Conservation (phyloP, 768 basidiomycete genomes). For the Collybia sp. region DNA sequence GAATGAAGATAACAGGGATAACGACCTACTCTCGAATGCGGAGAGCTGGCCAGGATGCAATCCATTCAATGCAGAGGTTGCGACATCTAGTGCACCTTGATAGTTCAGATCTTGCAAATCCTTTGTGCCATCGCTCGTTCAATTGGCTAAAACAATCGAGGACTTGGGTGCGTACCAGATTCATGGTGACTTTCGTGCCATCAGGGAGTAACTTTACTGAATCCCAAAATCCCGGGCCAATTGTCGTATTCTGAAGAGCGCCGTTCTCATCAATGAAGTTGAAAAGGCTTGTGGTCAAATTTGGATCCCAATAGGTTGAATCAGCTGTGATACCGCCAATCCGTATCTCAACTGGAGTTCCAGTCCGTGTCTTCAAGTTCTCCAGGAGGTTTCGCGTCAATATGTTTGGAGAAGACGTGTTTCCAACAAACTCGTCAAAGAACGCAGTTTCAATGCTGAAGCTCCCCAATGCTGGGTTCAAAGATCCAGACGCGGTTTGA, state of each 20-base stretch:
- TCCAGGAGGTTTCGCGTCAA: conserved; percentile 39
- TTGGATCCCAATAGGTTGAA: conserved; percentile 43
- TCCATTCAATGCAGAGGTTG: conserved; percentile 33
- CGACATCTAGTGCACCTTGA: conserved; percentile 36
- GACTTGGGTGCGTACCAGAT: conserved; percentile 24
- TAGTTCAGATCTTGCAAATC: conserved; percentile 40
- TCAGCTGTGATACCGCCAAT: conserved; percentile 54
- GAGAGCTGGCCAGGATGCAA: conserved; percentile 31
- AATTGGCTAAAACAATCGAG: neutral
- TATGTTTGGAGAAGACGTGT: conserved; percentile 34
- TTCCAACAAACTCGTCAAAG: conserved; percentile 47
- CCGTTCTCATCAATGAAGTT: conserved; percentile 42
- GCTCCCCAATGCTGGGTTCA: conserved; percentile 42
- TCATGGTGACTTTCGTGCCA: conserved; percentile 43
- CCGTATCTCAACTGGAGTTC: conserved; percentile 39
- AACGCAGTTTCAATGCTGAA: conserved; percentile 55
- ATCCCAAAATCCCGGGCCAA: conserved; percentile 47
- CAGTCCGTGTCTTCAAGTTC: conserved; percentile 40
- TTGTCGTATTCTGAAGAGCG: conserved; percentile 43
- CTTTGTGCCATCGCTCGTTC: conserved; percentile 16
- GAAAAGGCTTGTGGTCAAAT: conserved; percentile 30
- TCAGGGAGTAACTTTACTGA: conserved; percentile 39
- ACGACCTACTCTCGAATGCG: conserved; percentile 38
- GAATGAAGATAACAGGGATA: neutral
- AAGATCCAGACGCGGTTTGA: conserved; percentile 33